These are phyloP conservation scores for Eutypella sp. DNA, from an alignment of 2,329 filamentous ascomycete species.

Conservation along the genomic window DNA sequence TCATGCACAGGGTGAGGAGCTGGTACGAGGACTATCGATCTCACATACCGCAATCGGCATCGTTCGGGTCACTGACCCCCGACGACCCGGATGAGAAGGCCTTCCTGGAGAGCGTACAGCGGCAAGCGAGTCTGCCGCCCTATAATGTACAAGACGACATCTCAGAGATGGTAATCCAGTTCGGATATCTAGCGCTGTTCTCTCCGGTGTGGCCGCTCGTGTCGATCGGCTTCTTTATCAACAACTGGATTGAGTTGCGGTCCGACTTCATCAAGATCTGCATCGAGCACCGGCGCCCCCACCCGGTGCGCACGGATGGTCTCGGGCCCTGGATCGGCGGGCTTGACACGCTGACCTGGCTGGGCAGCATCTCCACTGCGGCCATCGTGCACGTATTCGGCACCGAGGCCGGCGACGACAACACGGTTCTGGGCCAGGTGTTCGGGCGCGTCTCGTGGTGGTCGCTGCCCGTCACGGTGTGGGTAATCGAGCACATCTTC, in stretches of 20 bases:
- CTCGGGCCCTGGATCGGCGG: slow-evolving; percentile 71
- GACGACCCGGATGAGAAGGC: slow-evolving; percentile 59
- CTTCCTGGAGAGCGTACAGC: slow-evolving; percentile 59
- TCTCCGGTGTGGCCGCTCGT: slow-evolving; percentile 73
- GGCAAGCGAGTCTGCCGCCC: slow-evolving; percentile 60
- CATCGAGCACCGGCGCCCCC: slow-evolving; percentile 66
- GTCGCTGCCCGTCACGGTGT: slow-evolving; percentile 63
- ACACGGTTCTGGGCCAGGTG: neutral
- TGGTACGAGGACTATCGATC: slow-evolving; percentile 38
- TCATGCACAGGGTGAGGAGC: slow-evolving; percentile 54
- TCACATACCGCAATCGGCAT: slow-evolving; percentile 32
- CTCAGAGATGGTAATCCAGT: slow-evolving; percentile 68
- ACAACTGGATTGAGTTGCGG: slow-evolving; percentile 73
- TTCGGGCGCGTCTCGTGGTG: slow-evolving; percentile 53
- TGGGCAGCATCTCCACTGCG: slow-evolving; percentile 67
- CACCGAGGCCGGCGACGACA: slow-evolving; percentile 44
- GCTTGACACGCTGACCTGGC: slow-evolving; percentile 64
- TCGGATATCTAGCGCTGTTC: slow-evolving; percentile 70
- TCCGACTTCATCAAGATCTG: slow-evolving; percentile 75
- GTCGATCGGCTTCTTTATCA: slow-evolving; percentile 65
- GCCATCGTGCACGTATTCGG: slow-evolving; percentile 72
- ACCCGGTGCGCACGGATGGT: slow-evolving; percentile 63
- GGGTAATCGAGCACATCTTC: slow-evolving; percentile 70
- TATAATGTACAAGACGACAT: slow-evolving; percentile 73
- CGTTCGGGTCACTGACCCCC: slow-evolving; percentile 41